A percentile compares a stretch with the other conserved stretches of the same genome.
Evolutionary conservation across 352 stramenopile genomes (phyloP).

Genomic region (Phytophthora syringae): DNA sequence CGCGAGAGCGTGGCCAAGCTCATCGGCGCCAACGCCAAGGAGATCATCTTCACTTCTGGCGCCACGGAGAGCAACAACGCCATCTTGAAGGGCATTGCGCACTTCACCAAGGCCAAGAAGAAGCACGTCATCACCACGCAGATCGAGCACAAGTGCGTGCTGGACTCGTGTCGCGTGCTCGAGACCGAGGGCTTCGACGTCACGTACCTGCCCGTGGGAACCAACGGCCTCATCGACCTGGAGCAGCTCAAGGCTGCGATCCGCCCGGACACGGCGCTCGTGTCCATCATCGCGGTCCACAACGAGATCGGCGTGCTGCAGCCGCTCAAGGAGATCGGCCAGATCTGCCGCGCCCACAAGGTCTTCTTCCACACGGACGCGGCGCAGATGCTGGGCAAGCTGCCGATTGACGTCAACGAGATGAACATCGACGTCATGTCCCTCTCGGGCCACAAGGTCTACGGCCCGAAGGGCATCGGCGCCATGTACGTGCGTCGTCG

Average conservation of each 20-base stretch:
- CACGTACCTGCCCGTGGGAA: conserved; percentile 95
- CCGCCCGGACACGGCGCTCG: conserved; percentile 95
- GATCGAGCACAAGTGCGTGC: conserved; percentile 97
- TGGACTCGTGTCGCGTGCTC: conserved; percentile 97
- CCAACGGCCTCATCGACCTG: conserved; percentile 96
- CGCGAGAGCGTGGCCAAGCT: conserved; percentile 91
- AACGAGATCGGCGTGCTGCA: conserved; percentile 99
- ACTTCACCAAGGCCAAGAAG: conserved; percentile 96
- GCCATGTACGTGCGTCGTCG: conserved; percentile 97
- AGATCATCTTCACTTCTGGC: conserved; percentile 99
- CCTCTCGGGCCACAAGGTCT: conserved; percentile 98
- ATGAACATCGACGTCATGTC: conserved; percentile 99
- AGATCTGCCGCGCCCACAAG: conserved; percentile 92
- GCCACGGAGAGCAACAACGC: conserved; percentile 99
- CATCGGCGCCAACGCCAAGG: conserved; percentile 96
- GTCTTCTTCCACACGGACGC: conserved; percentile 99
- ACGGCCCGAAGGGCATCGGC: conserved; percentile 99
- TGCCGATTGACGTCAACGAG: conserved; percentile 98
- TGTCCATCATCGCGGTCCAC: conserved; percentile 99
- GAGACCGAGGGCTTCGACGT: conserved; percentile 98
- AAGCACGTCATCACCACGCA: conserved; percentile 99
- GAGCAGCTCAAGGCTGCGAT: conserved; percentile 95
- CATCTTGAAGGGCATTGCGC: conserved; percentile 97
- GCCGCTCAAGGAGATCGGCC: conserved; percentile 96
- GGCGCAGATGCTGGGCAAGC: conserved; percentile 97